Evolutionary conservation across 345 rosid genomes (phyloP).

Genomic region (Leavenworthia alabamica): DNA sequence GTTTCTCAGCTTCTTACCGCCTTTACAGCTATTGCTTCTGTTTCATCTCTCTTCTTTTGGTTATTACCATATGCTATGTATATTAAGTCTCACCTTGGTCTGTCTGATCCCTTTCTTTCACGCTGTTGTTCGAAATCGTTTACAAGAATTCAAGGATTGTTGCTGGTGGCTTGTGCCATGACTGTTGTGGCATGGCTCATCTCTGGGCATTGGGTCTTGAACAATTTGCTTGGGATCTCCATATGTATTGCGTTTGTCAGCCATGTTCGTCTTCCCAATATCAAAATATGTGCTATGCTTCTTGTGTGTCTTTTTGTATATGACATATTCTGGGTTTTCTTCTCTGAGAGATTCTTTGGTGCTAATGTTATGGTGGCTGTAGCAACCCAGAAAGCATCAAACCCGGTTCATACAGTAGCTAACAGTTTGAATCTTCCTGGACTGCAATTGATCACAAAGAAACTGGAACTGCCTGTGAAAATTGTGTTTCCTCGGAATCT

Average conservation of each 20-base stretch:
- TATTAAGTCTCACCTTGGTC: conserved; percentile 54
- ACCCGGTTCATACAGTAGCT: conserved; percentile 93
- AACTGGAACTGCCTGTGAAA: conserved; percentile 89
- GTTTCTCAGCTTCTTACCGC: conserved; percentile 87
- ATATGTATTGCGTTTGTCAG: conserved; percentile 92
- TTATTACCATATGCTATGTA: conserved; percentile 53
- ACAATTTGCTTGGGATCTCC: conserved; percentile 88
- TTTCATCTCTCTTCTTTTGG: conserved; percentile 82
- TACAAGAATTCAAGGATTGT: conserved; percentile 61
- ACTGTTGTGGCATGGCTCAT: conserved; percentile 85
- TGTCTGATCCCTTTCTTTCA: conserved; percentile 78
- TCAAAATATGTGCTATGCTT: conserved; percentile 87
- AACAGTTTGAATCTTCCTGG: conserved; percentile 95
- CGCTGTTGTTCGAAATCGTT: conserved; percentile 82
- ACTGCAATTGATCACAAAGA: conserved; percentile 82
- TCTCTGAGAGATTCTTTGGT: conserved; percentile 95
- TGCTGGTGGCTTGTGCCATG: conserved; percentile 43
- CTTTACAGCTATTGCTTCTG: conserved; percentile 87
- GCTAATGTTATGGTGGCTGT: conserved; percentile 99
- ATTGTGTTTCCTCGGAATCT: conserved; percentile 82
- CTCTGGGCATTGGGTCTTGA: conserved; percentile 93
- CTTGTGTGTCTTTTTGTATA: conserved; percentile 79
- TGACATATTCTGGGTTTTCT: conserved; percentile 99
- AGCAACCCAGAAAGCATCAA: conserved; percentile 91
- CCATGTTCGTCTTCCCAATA: conserved; percentile 92